Evolutionary conservation across 306 rosid species (phyloP).

Genomic region (Cercis canadensis): DNA sequence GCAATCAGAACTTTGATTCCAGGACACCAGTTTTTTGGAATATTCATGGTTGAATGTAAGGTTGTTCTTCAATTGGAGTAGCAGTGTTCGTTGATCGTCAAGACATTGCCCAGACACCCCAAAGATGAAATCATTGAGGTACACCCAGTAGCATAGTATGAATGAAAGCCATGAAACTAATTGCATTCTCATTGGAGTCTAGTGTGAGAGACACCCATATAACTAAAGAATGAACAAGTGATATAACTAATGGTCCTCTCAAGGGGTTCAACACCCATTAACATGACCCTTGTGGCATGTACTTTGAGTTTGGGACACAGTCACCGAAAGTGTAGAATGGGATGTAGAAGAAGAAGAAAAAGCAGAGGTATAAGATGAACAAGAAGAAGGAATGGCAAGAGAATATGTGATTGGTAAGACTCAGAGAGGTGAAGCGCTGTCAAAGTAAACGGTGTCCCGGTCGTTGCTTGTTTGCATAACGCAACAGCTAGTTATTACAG

Average conservation of each 20-base stretch:
- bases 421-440: conserved; percentile 1
- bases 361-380: not conserved
- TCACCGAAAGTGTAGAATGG: conserved; percentile 12
- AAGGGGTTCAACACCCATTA: conserved; percentile 33
- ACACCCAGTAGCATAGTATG: conserved; percentile 24
- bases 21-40: conserved; percentile 36
- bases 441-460: conserved; percentile 40
- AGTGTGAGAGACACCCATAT: not conserved
- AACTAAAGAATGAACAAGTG: conserved; percentile 4
- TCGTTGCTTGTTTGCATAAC: not conserved
- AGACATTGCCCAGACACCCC: not conserved
- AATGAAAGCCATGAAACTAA: conserved; percentile 24
- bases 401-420: not conserved
- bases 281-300: conserved; percentile 21
- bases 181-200: conserved; percentile 36
- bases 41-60: not conserved
- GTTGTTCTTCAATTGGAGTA: conserved; percentile 24
- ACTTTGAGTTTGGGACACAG: not conserved
- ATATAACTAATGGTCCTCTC: not conserved
- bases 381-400: not conserved
- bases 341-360: not conserved
- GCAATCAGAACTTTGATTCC: conserved; percentile 39
- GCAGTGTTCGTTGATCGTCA: conserved; percentile 6
- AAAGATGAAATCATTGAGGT: not conserved
- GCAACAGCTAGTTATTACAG: not conserved